Conservation (phyloP, 2,329 filamentous ascomycete genomes). For the Rachicladosporium sp. region DNA sequence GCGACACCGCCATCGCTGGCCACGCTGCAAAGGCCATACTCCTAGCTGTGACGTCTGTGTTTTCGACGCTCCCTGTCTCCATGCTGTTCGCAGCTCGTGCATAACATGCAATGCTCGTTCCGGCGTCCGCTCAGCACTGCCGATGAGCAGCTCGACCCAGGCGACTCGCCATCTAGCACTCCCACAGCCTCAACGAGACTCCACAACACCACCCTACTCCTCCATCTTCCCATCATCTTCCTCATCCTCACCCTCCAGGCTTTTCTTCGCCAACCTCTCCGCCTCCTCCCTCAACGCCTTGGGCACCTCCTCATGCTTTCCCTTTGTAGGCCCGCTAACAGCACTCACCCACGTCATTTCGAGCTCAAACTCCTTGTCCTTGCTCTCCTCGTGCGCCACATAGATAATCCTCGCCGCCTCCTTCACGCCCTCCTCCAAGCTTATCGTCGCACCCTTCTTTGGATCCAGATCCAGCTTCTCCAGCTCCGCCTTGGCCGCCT, state of each 20-base stretch:
- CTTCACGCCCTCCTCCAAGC: constrained; percentile 79
- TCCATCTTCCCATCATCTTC: constrained; percentile 47
- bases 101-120: too few species aligned
- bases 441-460: constrained; percentile 55
- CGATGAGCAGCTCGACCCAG: too few species aligned
- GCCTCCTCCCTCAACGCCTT: constrained; percentile 84
- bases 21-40: too few species aligned
- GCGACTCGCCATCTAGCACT: too few species aligned
- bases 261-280: constrained; percentile 81
- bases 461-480: constrained; percentile 79
- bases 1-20: too few species aligned
- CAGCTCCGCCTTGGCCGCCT: constrained; percentile 93
- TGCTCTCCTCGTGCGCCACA: constrained; percentile 94
- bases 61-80: too few species aligned
- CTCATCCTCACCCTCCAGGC: constrained; percentile 73
- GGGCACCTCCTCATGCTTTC: constrained; percentile 84
- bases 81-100: too few species aligned
- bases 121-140: too few species aligned
- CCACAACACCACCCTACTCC: constrained; percentile 42
- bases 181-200: too few species aligned
- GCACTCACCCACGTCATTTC: constrained; percentile 98
- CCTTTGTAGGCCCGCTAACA: constrained; percentile 75
- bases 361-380: constrained; percentile 98
- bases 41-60: too few species aligned
- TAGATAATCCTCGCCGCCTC: constrained; percentile 96